phyloP scores from a whole-genome alignment of 352 stramenopile species.

The Phytophthora tubulina region DNA sequence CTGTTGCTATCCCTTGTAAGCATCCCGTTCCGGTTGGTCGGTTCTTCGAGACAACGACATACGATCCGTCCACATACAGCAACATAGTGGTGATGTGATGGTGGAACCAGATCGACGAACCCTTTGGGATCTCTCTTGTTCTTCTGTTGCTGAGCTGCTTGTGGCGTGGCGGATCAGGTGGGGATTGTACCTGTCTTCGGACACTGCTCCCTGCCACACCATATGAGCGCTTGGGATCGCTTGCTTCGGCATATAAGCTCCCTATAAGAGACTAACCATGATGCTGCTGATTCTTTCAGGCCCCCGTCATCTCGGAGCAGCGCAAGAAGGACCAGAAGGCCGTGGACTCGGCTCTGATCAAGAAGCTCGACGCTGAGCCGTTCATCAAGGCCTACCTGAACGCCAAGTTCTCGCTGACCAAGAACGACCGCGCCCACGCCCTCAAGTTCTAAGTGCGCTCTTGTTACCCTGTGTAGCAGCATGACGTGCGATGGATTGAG shows the following conservation, averaged over 20 bases:
- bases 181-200: constrained; percentile 1
- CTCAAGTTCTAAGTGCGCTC: constrained; percentile 98
- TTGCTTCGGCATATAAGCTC: constrained; percentile 88
- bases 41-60: constrained; percentile 21
- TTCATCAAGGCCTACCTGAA: constrained; percentile 99
- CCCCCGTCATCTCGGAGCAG: constrained; percentile 95
- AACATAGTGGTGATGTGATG: neutral
- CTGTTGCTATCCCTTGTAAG: constrained; percentile 25
- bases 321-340: constrained; percentile 99
- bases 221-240: constrained; percentile 93
- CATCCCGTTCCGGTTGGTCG: constrained; percentile 31
- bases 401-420: constrained; percentile 98
- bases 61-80: constrained; percentile 9
- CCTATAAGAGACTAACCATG: constrained; percentile 57
- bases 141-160: constrained; percentile 1
- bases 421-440: constrained; percentile 98
- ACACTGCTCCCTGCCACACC: constrained; percentile 19
- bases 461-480: constrained; percentile 34
- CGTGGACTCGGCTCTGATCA: constrained; percentile 94
- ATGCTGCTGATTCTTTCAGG: constrained; percentile 41
- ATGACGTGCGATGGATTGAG: constrained; percentile 33
- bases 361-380: constrained; percentile 86
- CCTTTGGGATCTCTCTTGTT: constrained; percentile 41
- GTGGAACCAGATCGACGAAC: constrained; percentile 37
- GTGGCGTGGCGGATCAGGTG: constrained; percentile 18